A percentile compares a stretch with the other conserved stretches of the same genome.
Evolutionary conservation across 2,329 filamentous ascomycete genomes (phyloP).

Genomic region (Alternaria consortialis): DNA sequence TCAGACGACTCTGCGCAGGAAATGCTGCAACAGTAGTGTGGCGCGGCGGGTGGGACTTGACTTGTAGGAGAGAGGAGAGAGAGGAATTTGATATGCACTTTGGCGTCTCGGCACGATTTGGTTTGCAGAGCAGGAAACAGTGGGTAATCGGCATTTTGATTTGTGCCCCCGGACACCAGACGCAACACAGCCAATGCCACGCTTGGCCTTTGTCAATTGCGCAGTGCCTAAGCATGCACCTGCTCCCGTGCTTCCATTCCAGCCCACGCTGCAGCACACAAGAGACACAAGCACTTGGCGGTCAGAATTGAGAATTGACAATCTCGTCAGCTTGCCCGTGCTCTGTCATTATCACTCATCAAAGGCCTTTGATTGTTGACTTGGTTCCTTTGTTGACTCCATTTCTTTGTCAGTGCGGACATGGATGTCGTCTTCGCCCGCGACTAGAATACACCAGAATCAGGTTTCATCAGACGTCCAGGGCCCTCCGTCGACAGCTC

Average conservation of each 20-base stretch:
- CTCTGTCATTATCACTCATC: slow-evolving; percentile 4
- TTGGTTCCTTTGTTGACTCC: too few species aligned
- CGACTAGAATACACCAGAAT: slow-evolving; percentile 4
- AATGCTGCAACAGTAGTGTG: slow-evolving; percentile 28
- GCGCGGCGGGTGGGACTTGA: slow-evolving; percentile 18
- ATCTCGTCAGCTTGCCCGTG: background rate
- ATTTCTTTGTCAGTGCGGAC: slow-evolving; percentile 18
- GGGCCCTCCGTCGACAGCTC: background rate
- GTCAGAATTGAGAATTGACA: background rate
- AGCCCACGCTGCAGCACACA: background rate
- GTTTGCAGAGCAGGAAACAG: slow-evolving; percentile 15
- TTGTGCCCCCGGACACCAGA: slow-evolving; percentile 19
- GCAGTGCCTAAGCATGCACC: background rate
- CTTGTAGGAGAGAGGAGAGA: slow-evolving; percentile 19
- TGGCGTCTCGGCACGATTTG: slow-evolving; percentile 23
- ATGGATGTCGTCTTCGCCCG: background rate
- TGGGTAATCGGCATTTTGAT: slow-evolving; percentile 18
- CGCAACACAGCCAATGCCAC: slow-evolving; percentile 23
- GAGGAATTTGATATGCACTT: slow-evolving; percentile 34
- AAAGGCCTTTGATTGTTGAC: background rate
- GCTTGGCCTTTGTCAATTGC: slow-evolving; percentile 26
- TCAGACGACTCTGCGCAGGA: slow-evolving; percentile 21
- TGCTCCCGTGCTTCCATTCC: background rate
- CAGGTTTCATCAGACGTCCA: slow-evolving; percentile 19
- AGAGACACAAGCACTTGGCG: slow-evolving; percentile 1